A percentile compares a stretch with the other conserved stretches of the same genome.
These are phyloP conservation scores for Xylariaceae sp. DNA, from an alignment of 2,329 filamentous ascomycete genomes.

Conservation along the genomic window DNA sequence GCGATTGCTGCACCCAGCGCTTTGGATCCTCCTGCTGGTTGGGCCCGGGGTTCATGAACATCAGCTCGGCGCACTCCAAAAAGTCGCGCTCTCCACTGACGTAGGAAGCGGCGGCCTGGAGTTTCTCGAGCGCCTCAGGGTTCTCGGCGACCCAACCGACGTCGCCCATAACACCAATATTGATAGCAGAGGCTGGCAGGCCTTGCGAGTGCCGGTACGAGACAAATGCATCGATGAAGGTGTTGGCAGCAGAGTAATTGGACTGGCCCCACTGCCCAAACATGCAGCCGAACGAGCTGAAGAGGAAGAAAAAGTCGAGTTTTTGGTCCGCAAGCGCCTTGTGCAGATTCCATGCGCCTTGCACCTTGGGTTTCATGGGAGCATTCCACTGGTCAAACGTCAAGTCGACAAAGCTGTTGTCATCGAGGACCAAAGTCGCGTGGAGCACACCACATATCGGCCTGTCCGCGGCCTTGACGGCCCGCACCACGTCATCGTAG, in stretches of 20 bases:
- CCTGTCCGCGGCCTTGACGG: conserved; percentile 8
- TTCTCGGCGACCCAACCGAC: conserved; percentile 32
- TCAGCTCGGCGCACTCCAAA: conserved; percentile 10
- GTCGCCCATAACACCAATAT: conserved; percentile 35
- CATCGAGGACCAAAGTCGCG: conserved; percentile 30
- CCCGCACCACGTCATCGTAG: conserved; percentile 17
- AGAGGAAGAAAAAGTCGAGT: conserved; percentile 36
- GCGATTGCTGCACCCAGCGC: too few species aligned
- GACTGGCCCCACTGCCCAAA: conserved; percentile 28
- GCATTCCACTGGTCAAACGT: conserved; percentile 19
- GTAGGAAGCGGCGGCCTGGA: conserved; percentile 3
- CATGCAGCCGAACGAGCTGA: conserved; percentile 27
- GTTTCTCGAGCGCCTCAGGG: conserved; percentile 2
- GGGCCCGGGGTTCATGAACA: conserved; percentile 1
- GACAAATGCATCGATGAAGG: conserved; percentile 32
- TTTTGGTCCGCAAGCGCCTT: conserved; percentile 18
- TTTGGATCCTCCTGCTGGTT: background rate
- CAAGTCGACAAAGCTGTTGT: conserved; percentile 31
- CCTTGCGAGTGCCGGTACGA: conserved; percentile 28
- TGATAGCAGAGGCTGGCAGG: conserved; percentile 30
- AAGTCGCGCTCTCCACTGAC: conserved; percentile 1
- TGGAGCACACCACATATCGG: conserved; percentile 18
- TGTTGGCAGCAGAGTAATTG: conserved; percentile 35
- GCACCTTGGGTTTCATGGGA: conserved; percentile 33
- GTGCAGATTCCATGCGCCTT: conserved; percentile 39